Base-by-base conservation (phyloP, 2,329 filamentous ascomycete species). In the Lasiodiplodia hormozganensis region DNA sequence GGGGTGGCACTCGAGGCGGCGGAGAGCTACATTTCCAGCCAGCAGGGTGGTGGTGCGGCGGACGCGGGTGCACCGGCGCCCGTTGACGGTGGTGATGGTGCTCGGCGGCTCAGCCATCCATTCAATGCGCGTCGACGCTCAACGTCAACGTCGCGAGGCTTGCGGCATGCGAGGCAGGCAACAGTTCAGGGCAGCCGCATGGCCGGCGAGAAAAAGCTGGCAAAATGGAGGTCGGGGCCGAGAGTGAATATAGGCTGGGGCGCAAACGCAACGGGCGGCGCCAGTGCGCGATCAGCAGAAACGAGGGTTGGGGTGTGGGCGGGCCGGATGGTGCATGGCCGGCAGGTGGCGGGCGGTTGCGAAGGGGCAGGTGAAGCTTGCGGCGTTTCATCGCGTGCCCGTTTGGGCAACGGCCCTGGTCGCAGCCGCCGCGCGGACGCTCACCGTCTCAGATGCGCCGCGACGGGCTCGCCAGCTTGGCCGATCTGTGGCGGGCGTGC, bases 31-130 rank as follows among this genome's bases (percentile, higher is more conserved):
- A 71, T 47, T 73, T 69, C 51, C 60, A 73, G 67, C 47, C 69
- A 69, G 23, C 73, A 71, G 2, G 71, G 67, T 52, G 47, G 68
- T 47, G 62, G 68, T 53, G 52, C 47, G 38, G 21, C 76, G 76
- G 67, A 78, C 77, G 70, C 78, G 77, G 71, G 78, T 80, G 73
- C 78, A 80, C 73, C 76, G 75, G 72, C 75, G 74, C 71, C 78
- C 78, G 70, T 69, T 78, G 71, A 80, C 77, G 68, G 77, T 79
- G 68, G 77, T 79, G 64, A 76, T 77, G 57, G 74, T 75, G 54
- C 76, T 75, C 74, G 74, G 73, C 49, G 78, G 78, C 72, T 77
- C 74, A 70, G 78, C 77, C 78, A 80, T 80, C 73, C 75, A 75
- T 69, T 72, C 71, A 70, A 69, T 74, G 70, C 76, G 60, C 58